Percentiles rank a stretch among this genome's conserved stretches.
phyloP scores from a whole-genome alignment of 176 grass and related monocot genomes.

The Juncus inflexus region DNA sequence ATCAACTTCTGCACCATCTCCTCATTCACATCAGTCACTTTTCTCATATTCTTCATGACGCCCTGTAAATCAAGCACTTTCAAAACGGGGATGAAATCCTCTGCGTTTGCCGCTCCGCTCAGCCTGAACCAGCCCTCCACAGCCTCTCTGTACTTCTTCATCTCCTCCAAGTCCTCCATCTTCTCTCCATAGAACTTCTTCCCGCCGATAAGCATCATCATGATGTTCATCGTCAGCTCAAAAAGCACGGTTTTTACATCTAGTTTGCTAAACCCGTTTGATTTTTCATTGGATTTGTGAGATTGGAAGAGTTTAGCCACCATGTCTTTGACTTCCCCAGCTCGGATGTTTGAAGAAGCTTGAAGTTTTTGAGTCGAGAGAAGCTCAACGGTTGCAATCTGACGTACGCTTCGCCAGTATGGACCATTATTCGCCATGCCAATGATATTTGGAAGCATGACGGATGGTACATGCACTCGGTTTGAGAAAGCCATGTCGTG shows the following conservation, averaged over 20 bases:
- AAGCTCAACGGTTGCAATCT: conserved; percentile 50
- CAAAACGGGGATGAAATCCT: conserved; percentile 19
- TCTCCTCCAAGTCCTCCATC: conserved; percentile 2
- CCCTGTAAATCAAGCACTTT: conserved; percentile 20
- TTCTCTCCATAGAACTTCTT: neutral
- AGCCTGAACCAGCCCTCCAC: conserved; percentile 15
- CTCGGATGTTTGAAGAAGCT: conserved; percentile 22
- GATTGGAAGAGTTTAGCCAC: conserved; percentile 33
- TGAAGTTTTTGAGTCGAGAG: conserved; percentile 36
- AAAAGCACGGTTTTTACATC: neutral
- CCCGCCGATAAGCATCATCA: conserved; percentile 20
- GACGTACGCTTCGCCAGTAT: conserved; percentile 52
- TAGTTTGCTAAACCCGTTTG: neutral
- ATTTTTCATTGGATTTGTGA: neutral
- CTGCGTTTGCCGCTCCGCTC: neutral
- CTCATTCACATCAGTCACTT: conserved; percentile 8
- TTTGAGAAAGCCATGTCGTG: conserved; percentile 65
- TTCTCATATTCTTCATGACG: conserved; percentile 15
- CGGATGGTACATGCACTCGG: conserved; percentile 43
- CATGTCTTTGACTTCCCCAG: conserved; percentile 25
- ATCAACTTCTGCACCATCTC: conserved; percentile 22
- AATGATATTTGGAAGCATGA: conserved; percentile 35
- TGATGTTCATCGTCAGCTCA: conserved; percentile 42
- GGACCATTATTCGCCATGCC: conserved; percentile 42
- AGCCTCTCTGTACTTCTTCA: conserved; percentile 8